Evolutionary conservation across 179 eudicot genomes (phyloP).

Genomic region (Beta macrorhiza): DNA sequence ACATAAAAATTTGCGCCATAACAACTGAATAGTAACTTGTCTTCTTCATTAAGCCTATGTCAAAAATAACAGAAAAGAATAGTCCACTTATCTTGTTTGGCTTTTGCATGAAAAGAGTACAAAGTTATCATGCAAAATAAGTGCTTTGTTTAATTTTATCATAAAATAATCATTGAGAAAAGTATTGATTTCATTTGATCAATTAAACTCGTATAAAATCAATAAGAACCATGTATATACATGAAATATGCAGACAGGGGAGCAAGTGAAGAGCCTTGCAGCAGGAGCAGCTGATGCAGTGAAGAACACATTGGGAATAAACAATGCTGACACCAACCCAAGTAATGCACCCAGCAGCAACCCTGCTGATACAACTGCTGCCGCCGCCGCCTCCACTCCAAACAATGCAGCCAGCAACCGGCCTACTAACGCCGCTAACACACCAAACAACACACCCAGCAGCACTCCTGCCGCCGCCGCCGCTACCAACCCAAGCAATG

Average conservation of each 20-base stretch:
- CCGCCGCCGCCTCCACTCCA: neutral
- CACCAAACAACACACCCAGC: conserved; percentile 1
- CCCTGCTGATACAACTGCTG: conserved; percentile 9
- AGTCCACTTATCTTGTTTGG: no score
- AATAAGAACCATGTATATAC: no score
- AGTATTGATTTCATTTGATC: no score
- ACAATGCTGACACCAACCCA: conserved; percentile 6
- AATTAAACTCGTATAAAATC: no score
- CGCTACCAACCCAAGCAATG: neutral
- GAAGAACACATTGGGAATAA: conserved; percentile 57
- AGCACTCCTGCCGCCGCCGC: neutral
- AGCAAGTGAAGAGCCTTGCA: conserved; percentile 56
- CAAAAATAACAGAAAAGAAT: no score
- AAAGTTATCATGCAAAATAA: no score
- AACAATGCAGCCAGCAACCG: conserved; percentile 11
- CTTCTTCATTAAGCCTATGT: no score
- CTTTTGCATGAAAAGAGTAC: no score
- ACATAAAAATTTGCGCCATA: no score
- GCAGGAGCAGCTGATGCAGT: conserved; percentile 66
- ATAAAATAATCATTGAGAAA: no score
- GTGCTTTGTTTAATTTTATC: no score
- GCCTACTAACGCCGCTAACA: conserved; percentile 8
- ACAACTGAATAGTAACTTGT: no score
- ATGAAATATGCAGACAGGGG: conserved; percentile 47
- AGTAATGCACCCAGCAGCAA: conserved; percentile 17